Conservation (phyloP, 1,139 yeast genomes). For the Candida smagusa region DNA sequence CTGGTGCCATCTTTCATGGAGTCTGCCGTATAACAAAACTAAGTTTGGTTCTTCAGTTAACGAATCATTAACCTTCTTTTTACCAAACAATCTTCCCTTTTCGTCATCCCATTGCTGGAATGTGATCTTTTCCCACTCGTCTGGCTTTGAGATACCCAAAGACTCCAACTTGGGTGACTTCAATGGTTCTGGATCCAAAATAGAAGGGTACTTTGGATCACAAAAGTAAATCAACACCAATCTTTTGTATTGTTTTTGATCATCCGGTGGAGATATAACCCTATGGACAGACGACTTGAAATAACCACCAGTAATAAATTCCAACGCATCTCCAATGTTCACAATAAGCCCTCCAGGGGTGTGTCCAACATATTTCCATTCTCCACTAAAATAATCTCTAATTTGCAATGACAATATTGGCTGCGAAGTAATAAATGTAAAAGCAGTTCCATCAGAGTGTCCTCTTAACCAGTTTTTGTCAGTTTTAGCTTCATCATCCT, state of each 20-base stretch:
- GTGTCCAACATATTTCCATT: conserved; percentile 28
- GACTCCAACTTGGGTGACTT: conserved; percentile 11
- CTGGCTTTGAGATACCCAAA: conserved; percentile 12
- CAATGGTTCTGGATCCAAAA: conserved; percentile 17
- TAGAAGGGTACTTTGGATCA: conserved; percentile 15
- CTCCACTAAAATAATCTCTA: conserved; percentile 22
- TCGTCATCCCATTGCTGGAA: conserved; percentile 17
- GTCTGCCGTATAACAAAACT: conserved; percentile 16
- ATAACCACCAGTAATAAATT: conserved; percentile 28
- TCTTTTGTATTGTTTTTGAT: conserved; percentile 21
- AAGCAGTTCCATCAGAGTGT: conserved; percentile 28
- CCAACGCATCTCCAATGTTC: conserved; percentile 28
- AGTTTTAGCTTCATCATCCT: conserved; percentile 21
- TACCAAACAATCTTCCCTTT: conserved; percentile 16
- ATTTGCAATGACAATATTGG: conserved; percentile 29
- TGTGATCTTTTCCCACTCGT: conserved; percentile 17
- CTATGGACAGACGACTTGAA: conserved; percentile 29
- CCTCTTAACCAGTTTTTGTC: conserved; percentile 25
- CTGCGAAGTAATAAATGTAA: conserved; percentile 28
- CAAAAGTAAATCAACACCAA: conserved; percentile 27
- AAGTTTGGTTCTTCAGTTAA: conserved; percentile 16
- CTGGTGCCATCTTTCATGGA: conserved; percentile 20
- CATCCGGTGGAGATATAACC: conserved; percentile 27
- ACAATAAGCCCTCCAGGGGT: conserved; percentile 24
- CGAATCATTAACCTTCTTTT: conserved; percentile 15